Conservation (phyloP, 163 green algal genomes). For the Chloroidium sp. region DNA sequence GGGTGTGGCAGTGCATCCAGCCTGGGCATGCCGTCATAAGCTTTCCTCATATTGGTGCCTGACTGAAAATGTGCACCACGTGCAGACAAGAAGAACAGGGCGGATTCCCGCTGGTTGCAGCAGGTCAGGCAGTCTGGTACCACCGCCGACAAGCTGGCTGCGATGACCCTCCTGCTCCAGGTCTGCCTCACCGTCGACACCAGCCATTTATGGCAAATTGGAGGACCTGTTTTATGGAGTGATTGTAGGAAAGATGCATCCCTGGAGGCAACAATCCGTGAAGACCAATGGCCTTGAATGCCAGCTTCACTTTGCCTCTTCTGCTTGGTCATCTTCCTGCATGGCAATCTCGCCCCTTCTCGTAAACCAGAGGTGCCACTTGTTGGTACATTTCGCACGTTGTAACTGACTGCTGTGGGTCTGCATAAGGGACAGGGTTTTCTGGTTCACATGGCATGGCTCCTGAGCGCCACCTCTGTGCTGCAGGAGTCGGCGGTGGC, state of each 20-base stretch:
- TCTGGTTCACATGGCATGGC: too few species aligned
- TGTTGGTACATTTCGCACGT: neutral
- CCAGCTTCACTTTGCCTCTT: too few species aligned
- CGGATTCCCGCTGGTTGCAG: slow-evolving; percentile 74
- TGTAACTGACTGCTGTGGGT: neutral
- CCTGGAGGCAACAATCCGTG: too few species aligned
- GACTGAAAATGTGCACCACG: neutral
- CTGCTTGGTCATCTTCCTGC: too few species aligned
- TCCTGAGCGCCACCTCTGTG: neutral
- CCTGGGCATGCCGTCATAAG: neutral
- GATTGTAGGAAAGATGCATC: too few species aligned
- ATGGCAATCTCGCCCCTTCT: too few species aligned
- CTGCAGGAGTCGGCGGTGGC: slow-evolving; percentile 61
- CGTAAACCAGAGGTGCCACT: too few species aligned
- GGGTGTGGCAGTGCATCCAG: neutral
- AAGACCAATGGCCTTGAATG: too few species aligned
- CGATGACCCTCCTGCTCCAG: slow-evolving; percentile 72
- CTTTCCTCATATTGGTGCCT: neutral
- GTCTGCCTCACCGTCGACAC: slow-evolving; percentile 12
- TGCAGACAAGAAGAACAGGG: slow-evolving; percentile 3
- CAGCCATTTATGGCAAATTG: too few species aligned
- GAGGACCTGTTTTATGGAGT: too few species aligned
- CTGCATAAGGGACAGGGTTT: too few species aligned
- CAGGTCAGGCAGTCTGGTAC: slow-evolving; percentile 70
- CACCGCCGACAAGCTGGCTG: slow-evolving; percentile 78